Evolutionary conservation across 2,329 filamentous ascomycete genomes (phyloP), one percentile per base, ranked within the genome.

Genomic region (Fusarium burgessii): DNA sequence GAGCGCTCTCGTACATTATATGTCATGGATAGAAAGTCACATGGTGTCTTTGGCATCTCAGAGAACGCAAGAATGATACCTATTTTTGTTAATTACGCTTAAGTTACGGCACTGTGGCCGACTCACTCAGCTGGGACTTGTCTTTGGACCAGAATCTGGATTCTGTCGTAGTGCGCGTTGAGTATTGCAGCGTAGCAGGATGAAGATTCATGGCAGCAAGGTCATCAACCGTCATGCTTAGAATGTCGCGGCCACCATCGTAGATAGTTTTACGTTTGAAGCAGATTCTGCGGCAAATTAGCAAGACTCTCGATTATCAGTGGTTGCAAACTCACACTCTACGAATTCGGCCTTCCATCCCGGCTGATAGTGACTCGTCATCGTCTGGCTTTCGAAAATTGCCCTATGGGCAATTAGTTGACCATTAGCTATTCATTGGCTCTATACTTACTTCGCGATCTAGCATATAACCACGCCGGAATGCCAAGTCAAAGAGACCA

Each of bases 1-100:
- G 78, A 80, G 23, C 79, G 79, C 11, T 78, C 79, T 12, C 77
- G 72, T 38, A 85, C 71, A 58, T 80, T 78, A 72, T 85, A 84
- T 7, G 82, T 81, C 81, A 85, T 82, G 43, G 83, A 84, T 13
- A 85, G 75, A 66, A 85, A 85, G 72, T 85, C 83, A 49, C 82
- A 85, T 0, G 83, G 83, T 0, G 83, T 82, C 45, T 80, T 81
- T 25, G 83, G 82, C 57, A 82, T 81, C 25, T 79, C 78, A 6
- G 83, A 84, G 68, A 85, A 85, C 36, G 82, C 82, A 55, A 85
- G 77, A 55, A 85, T 82, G 40, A 85, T 72, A 66, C 82, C 82
- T 82, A 18, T 0, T 3, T 29, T 7, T 7, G 33, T 77, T 27
- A 76, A 66, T 33, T 36, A 29, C 23, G 33, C 10, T 25, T 27